phyloP scores from a whole-genome alignment of 129 eudicot genomes.

The Silybum marianum region DNA sequence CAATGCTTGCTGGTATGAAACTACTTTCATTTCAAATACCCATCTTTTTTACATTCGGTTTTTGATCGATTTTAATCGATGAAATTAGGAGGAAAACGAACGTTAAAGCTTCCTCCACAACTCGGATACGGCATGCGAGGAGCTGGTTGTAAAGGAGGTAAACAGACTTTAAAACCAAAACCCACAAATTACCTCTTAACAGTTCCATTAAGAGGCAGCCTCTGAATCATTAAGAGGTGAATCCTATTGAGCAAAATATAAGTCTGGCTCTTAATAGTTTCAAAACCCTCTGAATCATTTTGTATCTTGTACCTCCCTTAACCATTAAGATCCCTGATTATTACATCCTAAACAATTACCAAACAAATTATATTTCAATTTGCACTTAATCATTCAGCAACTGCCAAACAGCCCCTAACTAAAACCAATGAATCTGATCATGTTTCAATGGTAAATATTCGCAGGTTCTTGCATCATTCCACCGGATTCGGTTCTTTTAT shows the following conservation, averaged over 20 bases:
- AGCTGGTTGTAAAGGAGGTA: conserved; percentile 97
- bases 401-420: neutral
- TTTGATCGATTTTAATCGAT: neutral
- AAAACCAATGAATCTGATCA: conserved; percentile 15
- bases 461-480: conserved; percentile 94
- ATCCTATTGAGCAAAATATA: too few species aligned
- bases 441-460: conserved; percentile 21
- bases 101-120: conserved; percentile 73
- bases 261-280: too few species aligned
- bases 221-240: too few species aligned
- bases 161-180: neutral
- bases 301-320: too few species aligned
- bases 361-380: too few species aligned
- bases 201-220: too few species aligned
- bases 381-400: too few species aligned
- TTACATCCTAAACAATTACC: too few species aligned
- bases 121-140: conserved; percentile 91
- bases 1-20: conserved; percentile 85
- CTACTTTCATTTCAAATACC: neutral
- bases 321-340: too few species aligned
- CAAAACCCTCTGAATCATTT: too few species aligned
- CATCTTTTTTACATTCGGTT: neutral
- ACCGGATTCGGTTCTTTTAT: conserved; percentile 83
- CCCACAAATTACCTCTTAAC: neutral
- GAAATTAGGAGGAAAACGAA: conserved; percentile 78